A percentile compares a stretch with the other conserved stretches of the same genome.
Evolutionary conservation across 108 stramenopile species (phyloP).

Genomic region (Cyclostephanos tholiformis): DNA sequence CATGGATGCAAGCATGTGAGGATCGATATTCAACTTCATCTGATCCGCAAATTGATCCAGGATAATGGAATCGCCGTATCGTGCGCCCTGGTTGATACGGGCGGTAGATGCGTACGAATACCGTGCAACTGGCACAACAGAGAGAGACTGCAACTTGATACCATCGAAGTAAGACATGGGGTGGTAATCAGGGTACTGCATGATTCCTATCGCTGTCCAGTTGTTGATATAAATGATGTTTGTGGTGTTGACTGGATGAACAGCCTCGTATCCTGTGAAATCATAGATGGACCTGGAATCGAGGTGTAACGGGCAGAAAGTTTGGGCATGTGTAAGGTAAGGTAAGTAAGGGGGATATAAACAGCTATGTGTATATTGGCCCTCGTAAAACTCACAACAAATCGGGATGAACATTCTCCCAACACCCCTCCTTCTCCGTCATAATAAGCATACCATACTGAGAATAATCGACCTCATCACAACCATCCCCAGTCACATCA

Average conservation of each 20-base stretch:
- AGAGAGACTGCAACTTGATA: slow-evolving; percentile 4
- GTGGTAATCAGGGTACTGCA: slow-evolving; percentile 39
- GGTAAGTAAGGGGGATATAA: too few species aligned
- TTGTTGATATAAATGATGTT: slow-evolving; percentile 27
- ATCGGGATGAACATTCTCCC: slow-evolving; percentile 58
- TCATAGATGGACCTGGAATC: slow-evolving; percentile 34
- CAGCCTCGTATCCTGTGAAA: slow-evolving; percentile 35
- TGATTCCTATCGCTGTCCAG: slow-evolving; percentile 23
- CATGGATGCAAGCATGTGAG: slow-evolving; percentile 18
- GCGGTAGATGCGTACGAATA: slow-evolving; percentile 14
- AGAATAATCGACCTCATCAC: slow-evolving; percentile 25
- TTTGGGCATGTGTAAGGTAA: background rate
- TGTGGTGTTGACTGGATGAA: slow-evolving; percentile 25
- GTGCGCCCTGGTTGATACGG: slow-evolving; percentile 33
- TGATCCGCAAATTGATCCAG: slow-evolving; percentile 34
- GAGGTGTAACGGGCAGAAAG: background rate
- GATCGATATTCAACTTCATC: slow-evolving; percentile 19
- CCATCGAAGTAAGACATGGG: slow-evolving; percentile 42
- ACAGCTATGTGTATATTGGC: too few species aligned
- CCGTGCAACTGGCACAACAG: slow-evolving; percentile 9
- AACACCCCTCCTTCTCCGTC: slow-evolving; percentile 45
- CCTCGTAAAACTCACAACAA: slow-evolving; percentile 28
- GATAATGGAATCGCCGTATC: slow-evolving; percentile 44
- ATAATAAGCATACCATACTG: slow-evolving; percentile 48
- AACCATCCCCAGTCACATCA: slow-evolving; percentile 25